phyloP scores from a whole-genome alignment of 129 eudicot species.

The Centella asiatica region DNA sequence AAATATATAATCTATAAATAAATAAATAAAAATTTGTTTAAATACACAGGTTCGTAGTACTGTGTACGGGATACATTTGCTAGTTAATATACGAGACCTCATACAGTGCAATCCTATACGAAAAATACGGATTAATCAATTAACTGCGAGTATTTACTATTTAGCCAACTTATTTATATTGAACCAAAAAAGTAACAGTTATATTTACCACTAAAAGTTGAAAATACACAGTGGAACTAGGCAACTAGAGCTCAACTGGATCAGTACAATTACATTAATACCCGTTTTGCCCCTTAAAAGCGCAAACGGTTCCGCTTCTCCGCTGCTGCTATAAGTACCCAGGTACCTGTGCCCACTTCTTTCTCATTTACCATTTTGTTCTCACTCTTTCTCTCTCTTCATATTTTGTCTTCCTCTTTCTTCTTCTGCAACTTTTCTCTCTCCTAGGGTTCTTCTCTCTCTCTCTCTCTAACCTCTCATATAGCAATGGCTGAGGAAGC shows the following conservation, averaged over 20 bases:
- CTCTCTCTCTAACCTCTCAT: slow-evolving; percentile 12
- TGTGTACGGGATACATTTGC: too few species aligned
- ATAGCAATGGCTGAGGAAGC: slow-evolving; percentile 42
- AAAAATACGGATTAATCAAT: too few species aligned
- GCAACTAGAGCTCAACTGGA: neutral
- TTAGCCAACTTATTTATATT: too few species aligned
- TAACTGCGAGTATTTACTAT: too few species aligned
- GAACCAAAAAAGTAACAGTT: too few species aligned
- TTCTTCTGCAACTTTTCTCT: slow-evolving; percentile 19
- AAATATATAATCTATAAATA: too few species aligned
- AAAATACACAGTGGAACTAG: too few species aligned
- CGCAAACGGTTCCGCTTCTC: slow-evolving; percentile 46
- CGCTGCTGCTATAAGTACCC: slow-evolving; percentile 50
- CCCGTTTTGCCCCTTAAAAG: neutral
- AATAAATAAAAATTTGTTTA: too few species aligned
- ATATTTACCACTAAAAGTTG: too few species aligned
- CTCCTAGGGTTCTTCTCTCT: slow-evolving; percentile 14
- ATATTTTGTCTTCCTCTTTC: neutral
- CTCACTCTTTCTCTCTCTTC: neutral
- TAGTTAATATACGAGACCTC: too few species aligned
- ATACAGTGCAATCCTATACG: too few species aligned
- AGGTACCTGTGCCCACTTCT: neutral
- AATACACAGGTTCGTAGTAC: too few species aligned
- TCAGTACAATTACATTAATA: neutral
- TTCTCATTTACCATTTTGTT: neutral